Conservation (phyloP, 2,329 filamentous ascomycete species). For the Plenodomus tracheiphilus region DNA sequence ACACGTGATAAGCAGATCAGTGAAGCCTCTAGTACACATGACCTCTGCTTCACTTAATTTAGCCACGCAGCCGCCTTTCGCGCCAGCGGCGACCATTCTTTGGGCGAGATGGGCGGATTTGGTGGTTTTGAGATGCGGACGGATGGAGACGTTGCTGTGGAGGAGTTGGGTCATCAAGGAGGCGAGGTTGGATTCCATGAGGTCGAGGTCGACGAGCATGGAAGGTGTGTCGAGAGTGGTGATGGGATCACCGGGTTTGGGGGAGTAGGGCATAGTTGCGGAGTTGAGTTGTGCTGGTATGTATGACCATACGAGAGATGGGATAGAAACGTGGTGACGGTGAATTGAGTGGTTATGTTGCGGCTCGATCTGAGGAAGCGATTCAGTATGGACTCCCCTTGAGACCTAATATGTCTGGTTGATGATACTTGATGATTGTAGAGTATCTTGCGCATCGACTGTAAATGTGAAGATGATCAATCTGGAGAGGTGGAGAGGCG, state of each 20-base stretch:
- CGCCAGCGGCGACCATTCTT: slow-evolving; percentile 51
- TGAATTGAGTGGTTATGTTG: not conserved
- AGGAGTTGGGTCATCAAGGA: slow-evolving; percentile 53
- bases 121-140: slow-evolving; percentile 59
- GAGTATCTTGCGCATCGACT: not conserved
- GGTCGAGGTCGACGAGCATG: slow-evolving; percentile 58
- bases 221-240: slow-evolving; percentile 57
- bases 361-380: not conserved
- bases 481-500: not conserved
- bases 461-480: no score
- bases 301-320: not conserved
- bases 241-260: slow-evolving; percentile 50
- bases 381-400: not conserved
- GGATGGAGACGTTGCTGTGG: slow-evolving; percentile 51
- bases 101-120: slow-evolving; percentile 53
- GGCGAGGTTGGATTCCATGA: slow-evolving; percentile 57
- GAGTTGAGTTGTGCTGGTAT: not conserved
- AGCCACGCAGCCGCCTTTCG: slow-evolving; percentile 57
- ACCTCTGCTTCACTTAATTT: slow-evolving; percentile 53
- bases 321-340: not conserved
- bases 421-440: not conserved
- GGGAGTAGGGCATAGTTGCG: slow-evolving; percentile 40
- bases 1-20: slow-evolving; percentile 57
- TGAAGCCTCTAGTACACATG: slow-evolving; percentile 49
- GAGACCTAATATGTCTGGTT: not conserved